phyloP scores from a whole-genome alignment of 2,329 filamentous ascomycete species.

The Aaosphaeria arxii region DNA sequence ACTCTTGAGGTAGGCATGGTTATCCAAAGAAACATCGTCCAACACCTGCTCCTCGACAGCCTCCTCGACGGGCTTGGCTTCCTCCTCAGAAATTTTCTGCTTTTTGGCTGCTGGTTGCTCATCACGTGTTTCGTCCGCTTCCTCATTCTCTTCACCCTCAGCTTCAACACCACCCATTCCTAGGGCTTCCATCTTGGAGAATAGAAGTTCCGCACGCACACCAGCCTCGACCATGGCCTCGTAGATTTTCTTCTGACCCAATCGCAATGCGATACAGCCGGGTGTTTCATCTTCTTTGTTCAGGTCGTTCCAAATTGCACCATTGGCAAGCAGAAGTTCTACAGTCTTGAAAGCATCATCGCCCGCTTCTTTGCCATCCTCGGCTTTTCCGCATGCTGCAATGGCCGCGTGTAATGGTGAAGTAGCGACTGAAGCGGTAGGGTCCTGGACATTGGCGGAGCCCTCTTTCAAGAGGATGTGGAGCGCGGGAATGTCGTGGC shows the following conservation, averaged over 20 bases:
- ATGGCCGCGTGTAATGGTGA: slow-evolving; percentile 37
- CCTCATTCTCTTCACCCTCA: slow-evolving; percentile 20
- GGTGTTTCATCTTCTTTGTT: slow-evolving; percentile 38
- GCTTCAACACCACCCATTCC: slow-evolving; percentile 21
- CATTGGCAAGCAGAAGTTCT: slow-evolving; percentile 31
- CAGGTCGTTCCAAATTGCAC: slow-evolving; percentile 39
- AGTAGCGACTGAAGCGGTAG: slow-evolving; percentile 29
- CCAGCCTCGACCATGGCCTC: slow-evolving; percentile 36
- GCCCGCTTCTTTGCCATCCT: slow-evolving; percentile 24
- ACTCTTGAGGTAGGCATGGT: slow-evolving; percentile 38
- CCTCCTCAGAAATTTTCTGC: slow-evolving; percentile 27
- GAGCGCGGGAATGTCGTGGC: slow-evolving; percentile 31
- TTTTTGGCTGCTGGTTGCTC: slow-evolving; percentile 33
- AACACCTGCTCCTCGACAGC: slow-evolving; percentile 20
- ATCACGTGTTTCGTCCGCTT: slow-evolving; percentile 15
- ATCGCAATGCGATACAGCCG: slow-evolving; percentile 32
- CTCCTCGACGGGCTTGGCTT: slow-evolving; percentile 22
- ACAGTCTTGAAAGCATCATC: slow-evolving; percentile 29
- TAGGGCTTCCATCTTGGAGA: slow-evolving; percentile 31
- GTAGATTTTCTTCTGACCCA: slow-evolving; percentile 34
- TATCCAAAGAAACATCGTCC: slow-evolving; percentile 36
- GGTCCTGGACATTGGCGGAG: slow-evolving; percentile 36
- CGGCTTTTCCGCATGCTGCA: slow-evolving; percentile 26
- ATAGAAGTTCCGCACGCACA: slow-evolving; percentile 33
- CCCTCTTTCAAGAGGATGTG: slow-evolving; percentile 34